These are phyloP conservation scores for Dichotomopilus funicola DNA, from an alignment of 2,329 filamentous ascomycete species.

Conservation along the genomic window DNA sequence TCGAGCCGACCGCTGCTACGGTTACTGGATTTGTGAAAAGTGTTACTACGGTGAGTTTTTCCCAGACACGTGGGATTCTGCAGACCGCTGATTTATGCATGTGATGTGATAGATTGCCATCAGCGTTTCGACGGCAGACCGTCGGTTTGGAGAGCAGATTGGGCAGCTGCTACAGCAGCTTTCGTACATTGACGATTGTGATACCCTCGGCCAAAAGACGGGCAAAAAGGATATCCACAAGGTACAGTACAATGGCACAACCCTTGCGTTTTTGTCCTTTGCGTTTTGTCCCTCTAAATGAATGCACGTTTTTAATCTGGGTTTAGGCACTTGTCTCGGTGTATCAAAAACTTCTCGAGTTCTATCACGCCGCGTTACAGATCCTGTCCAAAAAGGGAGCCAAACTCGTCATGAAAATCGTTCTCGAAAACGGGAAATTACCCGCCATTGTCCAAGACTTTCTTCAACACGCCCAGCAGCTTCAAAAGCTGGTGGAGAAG, in stretches of 20 bases:
- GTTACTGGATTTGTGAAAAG: background rate
- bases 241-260: background rate
- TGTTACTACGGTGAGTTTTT: background rate
- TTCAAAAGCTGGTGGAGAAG: conserved; percentile 25
- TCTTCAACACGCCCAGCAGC: conserved; percentile 22
- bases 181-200: conserved; percentile 28
- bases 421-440: conserved; percentile 23
- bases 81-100: background rate
- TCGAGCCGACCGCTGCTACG: background rate
- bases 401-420: conserved; percentile 19
- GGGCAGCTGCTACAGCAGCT: conserved; percentile 26
- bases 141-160: conserved; percentile 23
- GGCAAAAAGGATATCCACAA: conserved; percentile 9
- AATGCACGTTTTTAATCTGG: background rate
- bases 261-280: background rate
- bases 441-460: conserved; percentile 25
- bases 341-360: conserved; percentile 23
- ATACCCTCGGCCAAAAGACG: conserved; percentile 25
- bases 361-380: background rate
- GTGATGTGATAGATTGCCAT: conserved; percentile 21
- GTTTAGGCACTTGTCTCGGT: conserved; percentile 21
- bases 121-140: conserved; percentile 22
- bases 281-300: too few relatives aligned
- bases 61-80: background rate
- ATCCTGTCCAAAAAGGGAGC: background rate